Percentiles rank a stretch among this genome's conserved stretches.
Evolutionary conservation across 192 early-diverging fungal species (phyloP).

Genomic region (Haplosporangium gracile): DNA sequence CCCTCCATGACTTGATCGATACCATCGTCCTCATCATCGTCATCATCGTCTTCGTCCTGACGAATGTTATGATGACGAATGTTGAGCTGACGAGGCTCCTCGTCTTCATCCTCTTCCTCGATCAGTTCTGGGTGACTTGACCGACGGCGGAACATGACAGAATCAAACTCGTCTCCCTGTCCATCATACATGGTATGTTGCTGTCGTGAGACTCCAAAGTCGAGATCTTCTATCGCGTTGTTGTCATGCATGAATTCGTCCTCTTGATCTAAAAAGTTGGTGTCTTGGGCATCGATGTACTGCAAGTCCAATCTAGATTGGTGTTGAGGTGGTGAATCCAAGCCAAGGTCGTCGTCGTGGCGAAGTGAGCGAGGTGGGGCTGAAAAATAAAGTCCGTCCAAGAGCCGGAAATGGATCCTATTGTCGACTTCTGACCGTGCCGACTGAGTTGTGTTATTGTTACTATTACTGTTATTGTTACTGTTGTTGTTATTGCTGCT

Average conservation of each 20-base stretch:
- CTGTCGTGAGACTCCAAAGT: neutral
- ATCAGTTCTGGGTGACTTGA: slow-evolving; percentile 7
- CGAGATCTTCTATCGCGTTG: slow-evolving; percentile 9
- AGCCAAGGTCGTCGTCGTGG: slow-evolving; percentile 16
- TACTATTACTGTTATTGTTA: neutral
- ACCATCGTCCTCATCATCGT: slow-evolving; percentile 35
- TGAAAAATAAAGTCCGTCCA: slow-evolving; percentile 29
- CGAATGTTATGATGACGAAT: neutral
- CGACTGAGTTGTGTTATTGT: neutral
- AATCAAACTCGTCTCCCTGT: slow-evolving; percentile 22
- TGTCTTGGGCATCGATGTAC: slow-evolving; percentile 2
- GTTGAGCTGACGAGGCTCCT: neutral
- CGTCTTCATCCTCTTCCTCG: slow-evolving; percentile 15
- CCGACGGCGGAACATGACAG: neutral
- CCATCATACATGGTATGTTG: neutral
- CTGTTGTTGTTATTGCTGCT: neutral
- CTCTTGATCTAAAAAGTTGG: neutral
- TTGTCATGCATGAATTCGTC: slow-evolving; percentile 6
- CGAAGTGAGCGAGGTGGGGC: neutral
- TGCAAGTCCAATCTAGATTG: neutral
- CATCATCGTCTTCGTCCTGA: neutral
- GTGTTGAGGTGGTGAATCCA: slow-evolving; percentile 6
- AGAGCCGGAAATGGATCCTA: slow-evolving; percentile 41
- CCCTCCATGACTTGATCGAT: slow-evolving; percentile 30
- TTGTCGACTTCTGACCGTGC: slow-evolving; percentile 29